phyloP scores from a whole-genome alignment of 2,329 filamentous ascomycete species.

The Phyllosticta citriasiana region DNA sequence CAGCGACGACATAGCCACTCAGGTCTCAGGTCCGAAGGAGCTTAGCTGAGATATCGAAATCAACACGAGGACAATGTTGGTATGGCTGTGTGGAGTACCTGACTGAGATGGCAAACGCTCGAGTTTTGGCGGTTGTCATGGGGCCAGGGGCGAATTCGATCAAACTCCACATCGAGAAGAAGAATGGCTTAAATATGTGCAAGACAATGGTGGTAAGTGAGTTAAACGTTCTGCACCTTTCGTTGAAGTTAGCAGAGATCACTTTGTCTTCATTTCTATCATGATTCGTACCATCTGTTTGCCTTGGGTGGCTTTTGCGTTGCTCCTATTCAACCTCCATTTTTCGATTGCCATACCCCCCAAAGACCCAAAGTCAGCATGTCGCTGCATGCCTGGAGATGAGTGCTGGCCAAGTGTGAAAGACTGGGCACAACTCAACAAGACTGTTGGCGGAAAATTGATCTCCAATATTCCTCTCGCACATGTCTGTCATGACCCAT shows the following conservation, averaged over 20 bases:
- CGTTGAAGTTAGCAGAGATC: neutral
- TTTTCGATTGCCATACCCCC: neutral
- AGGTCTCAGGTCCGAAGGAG: too few relatives aligned
- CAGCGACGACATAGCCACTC: too few relatives aligned
- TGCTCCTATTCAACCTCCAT: neutral
- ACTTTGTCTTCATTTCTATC: neutral
- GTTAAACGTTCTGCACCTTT: neutral
- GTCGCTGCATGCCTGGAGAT: conserved; percentile 40
- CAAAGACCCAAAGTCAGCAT: conserved; percentile 19
- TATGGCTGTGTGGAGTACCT: too few relatives aligned
- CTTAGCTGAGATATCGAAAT: too few relatives aligned
- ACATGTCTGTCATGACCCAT: conserved; percentile 35
- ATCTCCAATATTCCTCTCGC: conserved; percentile 35
- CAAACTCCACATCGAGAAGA: too few relatives aligned
- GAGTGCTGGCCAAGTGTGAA: conserved; percentile 38
- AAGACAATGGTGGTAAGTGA: too few relatives aligned
- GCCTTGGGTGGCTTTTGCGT: neutral
- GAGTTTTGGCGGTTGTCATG: too few relatives aligned
- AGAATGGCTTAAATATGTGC: too few relatives aligned
- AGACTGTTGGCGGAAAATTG: conserved; percentile 34
- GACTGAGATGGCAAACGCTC: too few relatives aligned
- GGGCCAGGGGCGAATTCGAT: too few relatives aligned
- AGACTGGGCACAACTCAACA: conserved; percentile 39
- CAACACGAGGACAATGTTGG: too few relatives aligned
- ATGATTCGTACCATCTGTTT: neutral